These are phyloP conservation scores for Chaetoceros tenuissimus DNA, from an alignment of 108 stramenopile genomes.

Conservation along the genomic window DNA sequence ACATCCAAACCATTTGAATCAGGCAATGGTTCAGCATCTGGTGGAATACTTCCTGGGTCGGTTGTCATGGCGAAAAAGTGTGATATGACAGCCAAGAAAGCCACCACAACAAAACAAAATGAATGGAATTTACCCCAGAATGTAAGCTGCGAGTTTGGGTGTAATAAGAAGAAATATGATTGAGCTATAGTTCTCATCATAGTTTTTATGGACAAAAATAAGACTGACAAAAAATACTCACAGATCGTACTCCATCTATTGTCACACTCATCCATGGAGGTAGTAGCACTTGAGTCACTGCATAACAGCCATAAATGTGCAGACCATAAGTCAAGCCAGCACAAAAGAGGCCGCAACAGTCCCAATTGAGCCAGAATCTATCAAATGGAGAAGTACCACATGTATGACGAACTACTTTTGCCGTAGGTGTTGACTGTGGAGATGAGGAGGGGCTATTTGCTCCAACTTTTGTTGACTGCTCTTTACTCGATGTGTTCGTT, in stretches of 20 bases:
- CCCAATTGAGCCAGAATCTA: conserved; percentile 68
- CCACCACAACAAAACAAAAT: conserved; percentile 43
- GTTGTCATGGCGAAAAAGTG: conserved; percentile 91
- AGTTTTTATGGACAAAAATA: not conserved
- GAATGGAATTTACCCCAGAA: conserved; percentile 45
- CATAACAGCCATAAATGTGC: conserved; percentile 59
- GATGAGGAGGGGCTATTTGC: too few relatives aligned
- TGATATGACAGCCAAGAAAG: conserved; percentile 44
- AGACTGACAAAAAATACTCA: conserved; percentile 2
- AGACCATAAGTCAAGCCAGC: conserved; percentile 60
- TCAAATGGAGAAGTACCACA: conserved; percentile 76
- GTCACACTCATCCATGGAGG: conserved; percentile 74
- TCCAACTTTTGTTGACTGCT: too few relatives aligned
- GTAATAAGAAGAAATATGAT: not conserved
- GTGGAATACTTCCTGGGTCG: conserved; percentile 82
- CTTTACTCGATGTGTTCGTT: too few relatives aligned
- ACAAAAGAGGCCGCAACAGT: conserved; percentile 82
- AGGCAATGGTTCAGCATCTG: conserved; percentile 62
- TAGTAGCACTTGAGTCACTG: conserved; percentile 53
- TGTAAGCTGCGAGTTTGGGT: conserved; percentile 31
- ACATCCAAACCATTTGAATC: conserved; percentile 23
- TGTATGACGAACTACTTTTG: conserved; percentile 46
- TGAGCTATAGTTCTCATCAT: not conserved
- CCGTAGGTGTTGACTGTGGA: conserved; percentile 6
- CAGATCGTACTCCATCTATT: conserved; percentile 41